Conservation (phyloP, 495 filamentous ascomycete genomes). For the Aspergillus baeticus region DNA sequence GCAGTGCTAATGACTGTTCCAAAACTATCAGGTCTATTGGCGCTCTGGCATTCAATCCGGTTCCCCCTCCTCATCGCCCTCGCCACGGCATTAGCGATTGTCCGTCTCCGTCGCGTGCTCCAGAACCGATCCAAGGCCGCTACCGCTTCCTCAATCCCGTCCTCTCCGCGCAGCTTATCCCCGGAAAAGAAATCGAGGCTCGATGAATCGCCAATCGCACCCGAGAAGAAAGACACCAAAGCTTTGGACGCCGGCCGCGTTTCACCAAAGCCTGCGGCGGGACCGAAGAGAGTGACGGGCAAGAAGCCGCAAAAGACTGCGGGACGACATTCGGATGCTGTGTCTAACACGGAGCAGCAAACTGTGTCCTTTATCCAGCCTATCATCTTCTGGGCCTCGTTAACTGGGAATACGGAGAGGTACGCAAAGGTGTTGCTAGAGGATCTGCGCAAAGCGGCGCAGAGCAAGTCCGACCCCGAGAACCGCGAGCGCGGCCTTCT, state of each 20-base stretch:
- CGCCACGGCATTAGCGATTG: constrained; percentile 21
- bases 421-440: constrained; percentile 58
- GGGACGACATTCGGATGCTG: constrained; percentile 18
- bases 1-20: background rate
- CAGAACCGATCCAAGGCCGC: constrained; percentile 28
- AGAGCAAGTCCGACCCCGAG: constrained; percentile 27
- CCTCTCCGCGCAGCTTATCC: constrained; percentile 33
- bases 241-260: constrained; percentile 6
- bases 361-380: constrained; percentile 57
- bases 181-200: constrained; percentile 22
- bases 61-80: constrained; percentile 34
- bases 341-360: constrained; percentile 15
- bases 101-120: constrained; percentile 27
- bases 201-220: constrained; percentile 7
- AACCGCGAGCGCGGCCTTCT: constrained; percentile 44
- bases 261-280: constrained; percentile 19
- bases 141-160: constrained; percentile 32
- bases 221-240: constrained; percentile 11
- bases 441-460: constrained; percentile 41
- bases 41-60: constrained; percentile 43
- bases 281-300: constrained; percentile 42
- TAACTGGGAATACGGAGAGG: constrained; percentile 76
- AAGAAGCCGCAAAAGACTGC: constrained; percentile 34
- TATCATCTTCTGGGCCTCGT: constrained; percentile 82
- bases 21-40: constrained; percentile 25